Evolutionary conservation across 1,139 yeast genomes (phyloP).

Genomic region (Magnusiomyces tetraspermus): DNA sequence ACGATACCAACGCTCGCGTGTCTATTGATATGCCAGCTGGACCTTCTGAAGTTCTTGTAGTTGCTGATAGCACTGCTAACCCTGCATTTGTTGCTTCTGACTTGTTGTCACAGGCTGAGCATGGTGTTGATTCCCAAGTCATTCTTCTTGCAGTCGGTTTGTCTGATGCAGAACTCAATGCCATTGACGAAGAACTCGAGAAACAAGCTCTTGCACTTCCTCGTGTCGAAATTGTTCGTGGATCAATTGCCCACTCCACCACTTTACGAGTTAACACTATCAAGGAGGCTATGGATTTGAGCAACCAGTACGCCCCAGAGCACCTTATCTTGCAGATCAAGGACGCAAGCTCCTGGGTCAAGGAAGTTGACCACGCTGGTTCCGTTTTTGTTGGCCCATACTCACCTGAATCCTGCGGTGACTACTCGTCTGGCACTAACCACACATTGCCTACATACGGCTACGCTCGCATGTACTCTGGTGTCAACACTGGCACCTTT

Average conservation of each 20-base stretch:
- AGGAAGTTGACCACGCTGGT: constrained; percentile 82
- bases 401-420: constrained; percentile 97
- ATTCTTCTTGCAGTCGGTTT: constrained; percentile 76
- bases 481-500: constrained; percentile 92
- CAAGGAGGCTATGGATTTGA: constrained; percentile 71
- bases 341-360: constrained; percentile 63
- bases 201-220: constrained; percentile 81
- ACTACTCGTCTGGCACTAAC: constrained; percentile 94
- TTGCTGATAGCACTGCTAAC: constrained; percentile 80
- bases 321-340: constrained; percentile 87
- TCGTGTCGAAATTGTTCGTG: constrained; percentile 84
- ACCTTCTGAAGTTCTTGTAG: constrained; percentile 91
- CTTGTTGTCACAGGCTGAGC: constrained; percentile 94
- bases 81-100: constrained; percentile 96
- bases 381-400: constrained; percentile 92
- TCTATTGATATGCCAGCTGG: constrained; percentile 99
- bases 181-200: constrained; percentile 72
- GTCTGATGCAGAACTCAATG: constrained; percentile 47
- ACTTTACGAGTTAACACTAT: constrained; percentile 57
- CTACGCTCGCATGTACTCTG: constrained; percentile 93
- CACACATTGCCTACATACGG: constrained; percentile 98
- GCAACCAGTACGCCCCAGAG: constrained; percentile 93
- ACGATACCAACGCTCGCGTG: constrained; percentile 89
- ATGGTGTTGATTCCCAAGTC: constrained; percentile 96
- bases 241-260: constrained; percentile 86